phyloP scores from a whole-genome alignment of 1,139 yeast genomes.

The Candida anutae region DNA sequence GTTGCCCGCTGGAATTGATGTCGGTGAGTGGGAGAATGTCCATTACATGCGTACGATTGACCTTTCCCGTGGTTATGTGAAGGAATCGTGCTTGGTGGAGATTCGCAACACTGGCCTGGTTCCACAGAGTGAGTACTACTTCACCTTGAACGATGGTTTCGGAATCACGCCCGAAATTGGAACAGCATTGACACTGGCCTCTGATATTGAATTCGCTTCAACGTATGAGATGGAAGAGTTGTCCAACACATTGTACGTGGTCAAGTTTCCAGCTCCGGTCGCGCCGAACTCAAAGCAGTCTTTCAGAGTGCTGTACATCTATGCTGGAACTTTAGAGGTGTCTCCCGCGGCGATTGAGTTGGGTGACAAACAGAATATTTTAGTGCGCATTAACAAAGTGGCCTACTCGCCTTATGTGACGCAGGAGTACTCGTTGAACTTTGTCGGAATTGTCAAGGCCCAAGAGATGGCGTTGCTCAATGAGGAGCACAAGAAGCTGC shows the following conservation, averaged over 20 bases:
- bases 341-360: conserved; percentile 57
- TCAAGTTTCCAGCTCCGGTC: conserved; percentile 58
- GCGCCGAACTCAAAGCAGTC: conserved; percentile 51
- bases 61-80: conserved; percentile 57
- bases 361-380: conserved; percentile 55
- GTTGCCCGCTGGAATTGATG: not conserved
- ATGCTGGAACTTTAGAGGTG: conserved; percentile 45
- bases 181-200: conserved; percentile 21
- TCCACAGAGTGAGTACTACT: conserved; percentile 51
- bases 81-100: conserved; percentile 50
- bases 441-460: conserved; percentile 43
- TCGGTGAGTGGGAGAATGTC: conserved; percentile 35
- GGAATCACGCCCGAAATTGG: conserved; percentile 33
- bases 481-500: conserved; percentile 9
- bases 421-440: conserved; percentile 36
- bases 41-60: conserved; percentile 50
- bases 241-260: conserved; percentile 21
- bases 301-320: conserved; percentile 47
- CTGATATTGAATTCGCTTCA: conserved; percentile 2
- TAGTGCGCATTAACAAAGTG: conserved; percentile 47
- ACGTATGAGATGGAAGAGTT: conserved; percentile 24
- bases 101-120: conserved; percentile 50
- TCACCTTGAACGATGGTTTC: conserved; percentile 43
- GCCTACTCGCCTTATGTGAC: conserved; percentile 63
- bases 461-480: conserved; percentile 36